A percentile compares a stretch with the other conserved stretches of the same genome.
These are phyloP conservation scores for Vigna unguiculata DNA, from an alignment of 306 rosid species.

Conservation along the genomic window DNA sequence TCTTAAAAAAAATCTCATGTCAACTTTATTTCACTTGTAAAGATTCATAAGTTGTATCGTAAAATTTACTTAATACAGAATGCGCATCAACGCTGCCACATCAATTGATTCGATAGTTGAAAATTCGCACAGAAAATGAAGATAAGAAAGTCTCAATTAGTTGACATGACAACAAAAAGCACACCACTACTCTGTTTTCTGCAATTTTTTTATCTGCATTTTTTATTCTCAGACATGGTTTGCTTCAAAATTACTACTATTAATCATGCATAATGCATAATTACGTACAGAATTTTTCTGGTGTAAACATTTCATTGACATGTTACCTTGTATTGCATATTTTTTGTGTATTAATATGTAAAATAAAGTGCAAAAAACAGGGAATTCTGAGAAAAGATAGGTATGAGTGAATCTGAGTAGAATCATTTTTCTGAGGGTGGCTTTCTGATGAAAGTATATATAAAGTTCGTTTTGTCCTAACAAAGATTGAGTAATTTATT, in stretches of 20 bases:
- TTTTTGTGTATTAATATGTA: neutral
- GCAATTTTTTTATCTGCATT: neutral
- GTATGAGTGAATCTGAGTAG: conserved; percentile 6
- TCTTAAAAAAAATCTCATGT: neutral
- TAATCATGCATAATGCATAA: neutral
- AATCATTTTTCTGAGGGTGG: neutral
- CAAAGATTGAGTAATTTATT: conserved; percentile 21
- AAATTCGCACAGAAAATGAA: conserved; percentile 12
- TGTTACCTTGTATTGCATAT: neutral
- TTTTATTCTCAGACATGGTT: neutral
- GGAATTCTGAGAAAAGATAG: neutral
- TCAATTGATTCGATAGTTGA: conserved; percentile 8
- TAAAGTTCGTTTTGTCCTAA: conserved; percentile 43
- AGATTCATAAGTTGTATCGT: conserved; percentile 20
- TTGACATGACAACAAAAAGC: neutral
- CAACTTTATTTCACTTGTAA: conserved; percentile 15
- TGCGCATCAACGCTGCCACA: conserved; percentile 17
- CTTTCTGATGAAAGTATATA: conserved; percentile 1
- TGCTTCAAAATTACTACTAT: neutral
- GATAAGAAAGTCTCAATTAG: neutral
- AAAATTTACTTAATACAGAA: conserved; percentile 23
- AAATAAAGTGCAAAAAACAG: neutral
- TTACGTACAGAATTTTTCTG: neutral
- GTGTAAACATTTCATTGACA: neutral
- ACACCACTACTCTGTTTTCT: neutral